Evolutionary conservation across 2,329 filamentous ascomycete genomes (phyloP), one percentile per base, ranked within the genome.

Genomic region (Colletotrichum destructivum): DNA sequence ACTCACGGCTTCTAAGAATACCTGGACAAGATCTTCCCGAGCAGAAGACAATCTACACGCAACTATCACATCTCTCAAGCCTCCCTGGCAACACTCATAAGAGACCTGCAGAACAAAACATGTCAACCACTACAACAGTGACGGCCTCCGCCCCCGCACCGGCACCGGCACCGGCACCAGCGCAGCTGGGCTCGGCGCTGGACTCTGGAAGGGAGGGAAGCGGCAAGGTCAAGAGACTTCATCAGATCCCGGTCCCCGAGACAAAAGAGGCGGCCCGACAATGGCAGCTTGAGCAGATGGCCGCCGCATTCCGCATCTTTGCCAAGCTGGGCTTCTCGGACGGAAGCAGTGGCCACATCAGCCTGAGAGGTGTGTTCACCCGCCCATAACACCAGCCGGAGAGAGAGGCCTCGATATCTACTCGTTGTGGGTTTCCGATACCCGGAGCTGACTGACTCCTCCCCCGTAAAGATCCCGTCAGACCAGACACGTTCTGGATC

Each of bases 291-390:
- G 77, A 86, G 18, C 81, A 86, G 57, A 81, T 87, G 76, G 85
- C 82, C 0, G 79, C 81, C 6, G 84, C 86, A 0, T 87, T 87
- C 69, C 81, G 86, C 35, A 82, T 86, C 8, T 87, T 87, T 77
- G 82, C 83, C 1, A 82, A 84, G 44, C 75, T 83, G 56, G 84
- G 85, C 9, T 87, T 81, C 73, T 78, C 83, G 44, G 85, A 87
- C 72, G 85, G 85, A 2, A 79, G 82, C 66, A 84, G 83, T 47
- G 85, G 85, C 1, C 85, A 87, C 75, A 86, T 87, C 69, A 84
- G 82, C 56, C 73, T 84, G 31, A 74, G 80, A n/a, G 72, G 72
- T 73, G 23, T 38, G 49, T 40, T 46, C 2, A 12, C 31, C 13
- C 15, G 16, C 12, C 35, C 23, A 21, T 2, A 1, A 46, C 15